These are phyloP conservation scores for Thermothielavioides terrestris DNA, from an alignment of 495 filamentous ascomycete genomes.

Conservation along the genomic window DNA sequence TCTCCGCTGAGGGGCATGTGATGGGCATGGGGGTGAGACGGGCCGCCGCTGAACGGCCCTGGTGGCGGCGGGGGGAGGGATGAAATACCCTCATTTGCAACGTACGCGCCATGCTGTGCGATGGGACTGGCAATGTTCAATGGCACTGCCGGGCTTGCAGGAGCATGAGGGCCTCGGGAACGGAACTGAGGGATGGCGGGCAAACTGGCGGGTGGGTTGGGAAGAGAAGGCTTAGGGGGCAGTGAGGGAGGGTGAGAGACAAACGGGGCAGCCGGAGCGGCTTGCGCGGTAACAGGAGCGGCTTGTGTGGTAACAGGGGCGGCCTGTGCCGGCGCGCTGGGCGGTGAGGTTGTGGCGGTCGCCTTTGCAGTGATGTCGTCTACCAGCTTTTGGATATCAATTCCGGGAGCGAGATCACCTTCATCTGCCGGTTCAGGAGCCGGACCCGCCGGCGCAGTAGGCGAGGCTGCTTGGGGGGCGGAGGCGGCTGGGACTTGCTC, in stretches of 20 bases:
- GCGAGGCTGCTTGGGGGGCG: constrained; percentile 8
- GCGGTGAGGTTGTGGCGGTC: constrained; percentile 23
- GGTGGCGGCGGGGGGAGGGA: constrained; percentile 53
- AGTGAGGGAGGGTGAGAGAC: constrained; percentile 41
- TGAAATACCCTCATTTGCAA: constrained; percentile 42
- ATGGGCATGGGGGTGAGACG: constrained; percentile 11
- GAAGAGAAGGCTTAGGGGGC: constrained; percentile 44
- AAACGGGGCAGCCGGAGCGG: constrained; percentile 32
- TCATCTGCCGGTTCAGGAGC: constrained; percentile 23
- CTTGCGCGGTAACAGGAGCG: constrained; percentile 28
- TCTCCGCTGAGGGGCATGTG: constrained; percentile 38
- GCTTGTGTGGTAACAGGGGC: constrained; percentile 27
- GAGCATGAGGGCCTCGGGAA: constrained; percentile 19
- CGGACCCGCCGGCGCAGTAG: background rate
- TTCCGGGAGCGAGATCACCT: constrained; percentile 30
- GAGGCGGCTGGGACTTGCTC: constrained; percentile 8
- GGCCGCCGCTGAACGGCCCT: constrained; percentile 35
- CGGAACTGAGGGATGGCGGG: constrained; percentile 30
- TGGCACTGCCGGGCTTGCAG: constrained; percentile 40
- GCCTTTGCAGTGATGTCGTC: constrained; percentile 43
- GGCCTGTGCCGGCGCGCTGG: constrained; percentile 20
- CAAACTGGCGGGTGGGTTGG: constrained; percentile 8
- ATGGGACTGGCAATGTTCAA: constrained; percentile 37
- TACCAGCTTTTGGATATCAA: constrained; percentile 44
- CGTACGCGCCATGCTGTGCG: constrained; percentile 36